phyloP scores from a whole-genome alignment of 2,329 filamentous ascomycete species.

The Colletotrichum karsti region DNA sequence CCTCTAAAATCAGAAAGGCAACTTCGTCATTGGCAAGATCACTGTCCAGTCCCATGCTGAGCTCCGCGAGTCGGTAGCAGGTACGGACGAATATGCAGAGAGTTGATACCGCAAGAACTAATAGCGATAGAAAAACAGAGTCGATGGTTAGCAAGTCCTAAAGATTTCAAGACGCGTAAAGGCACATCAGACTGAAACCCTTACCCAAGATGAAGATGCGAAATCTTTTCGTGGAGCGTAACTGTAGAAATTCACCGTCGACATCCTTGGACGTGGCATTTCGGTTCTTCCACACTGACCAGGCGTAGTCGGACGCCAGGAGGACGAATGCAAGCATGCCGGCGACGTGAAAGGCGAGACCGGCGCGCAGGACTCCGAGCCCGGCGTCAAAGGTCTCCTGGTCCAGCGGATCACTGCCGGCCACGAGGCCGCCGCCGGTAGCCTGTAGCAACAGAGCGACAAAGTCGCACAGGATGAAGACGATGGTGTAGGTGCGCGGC shows the following conservation, averaged over 20 bases:
- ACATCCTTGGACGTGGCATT: background rate
- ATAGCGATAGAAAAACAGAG: background rate
- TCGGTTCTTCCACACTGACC: background rate
- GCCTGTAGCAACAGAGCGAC: constrained; percentile 66
- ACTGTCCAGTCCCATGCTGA: constrained; percentile 62
- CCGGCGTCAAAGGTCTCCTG: background rate
- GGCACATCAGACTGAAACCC: background rate
- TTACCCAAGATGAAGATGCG: background rate
- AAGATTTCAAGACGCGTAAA: background rate
- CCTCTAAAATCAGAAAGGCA: constrained; percentile 56
- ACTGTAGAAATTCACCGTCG: background rate
- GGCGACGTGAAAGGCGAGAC: background rate
- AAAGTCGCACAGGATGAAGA: constrained; percentile 67
- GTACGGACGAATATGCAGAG: constrained; percentile 63
- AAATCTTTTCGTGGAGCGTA: background rate
- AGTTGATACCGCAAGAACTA: constrained; percentile 57
- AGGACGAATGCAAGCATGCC: background rate
- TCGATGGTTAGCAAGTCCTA: background rate
- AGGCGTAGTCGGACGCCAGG: background rate
- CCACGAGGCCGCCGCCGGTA: constrained; percentile 55
- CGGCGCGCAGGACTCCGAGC: background rate
- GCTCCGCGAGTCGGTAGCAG: constrained; percentile 65
- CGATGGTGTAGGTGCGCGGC: no score
- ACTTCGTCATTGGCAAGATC: constrained; percentile 54
- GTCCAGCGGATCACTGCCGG: background rate